Base-by-base conservation (phyloP, 2,329 filamentous ascomycete species). In the Fusarium mundagurra region DNA sequence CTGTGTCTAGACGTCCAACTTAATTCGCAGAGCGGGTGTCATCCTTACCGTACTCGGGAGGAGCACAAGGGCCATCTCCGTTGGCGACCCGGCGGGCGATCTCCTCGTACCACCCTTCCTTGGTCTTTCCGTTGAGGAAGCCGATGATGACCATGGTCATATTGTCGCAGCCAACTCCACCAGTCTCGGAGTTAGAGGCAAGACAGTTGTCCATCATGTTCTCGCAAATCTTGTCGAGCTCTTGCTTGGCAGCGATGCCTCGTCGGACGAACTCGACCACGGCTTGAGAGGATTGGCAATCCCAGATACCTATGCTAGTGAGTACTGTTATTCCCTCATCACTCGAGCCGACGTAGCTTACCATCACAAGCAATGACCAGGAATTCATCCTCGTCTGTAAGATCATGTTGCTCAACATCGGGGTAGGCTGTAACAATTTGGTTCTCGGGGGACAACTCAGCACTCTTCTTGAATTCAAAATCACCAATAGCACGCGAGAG, bases 171-270 rank as follows among this genome's bases (percentile, higher is more conserved):
- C 96, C 96, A 71, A 99, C 96, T 73, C 96, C 96, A 63, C 96
- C 96, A 38, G 96, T 98, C 85, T 99, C 96, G 76, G 95, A 98
- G 89, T 97, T 98, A 71, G 95, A 97, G 45, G 96, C 95, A 75
- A 99, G 88, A 82, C 96, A 99, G 87, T 98, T 99, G 87, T 99
- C 96, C 96, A 99, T 99, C 94, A 99, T 98, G 86, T 99, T 99
- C 86, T 99, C 96, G 84, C 96, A 98, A 80, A 99, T 98, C 82
- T 94, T 93, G 64, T 95, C 92, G 59, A 99, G 90, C 57, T 97
- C 93, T 85, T 99, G 96, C 87, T 98, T 98, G 59, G 95, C 95
- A 57, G 95, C 96, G 83, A 99, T 98, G 65, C 96, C 96, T 81
- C 96, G 93, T 82, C 96, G 91, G 74, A 98, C 96, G 82, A 99